Percentiles rank a stretch among this genome's conserved stretches.
Evolutionary conservation across 768 basidiomycete species (phyloP).

Genomic region (Rhizopogon sp.): DNA sequence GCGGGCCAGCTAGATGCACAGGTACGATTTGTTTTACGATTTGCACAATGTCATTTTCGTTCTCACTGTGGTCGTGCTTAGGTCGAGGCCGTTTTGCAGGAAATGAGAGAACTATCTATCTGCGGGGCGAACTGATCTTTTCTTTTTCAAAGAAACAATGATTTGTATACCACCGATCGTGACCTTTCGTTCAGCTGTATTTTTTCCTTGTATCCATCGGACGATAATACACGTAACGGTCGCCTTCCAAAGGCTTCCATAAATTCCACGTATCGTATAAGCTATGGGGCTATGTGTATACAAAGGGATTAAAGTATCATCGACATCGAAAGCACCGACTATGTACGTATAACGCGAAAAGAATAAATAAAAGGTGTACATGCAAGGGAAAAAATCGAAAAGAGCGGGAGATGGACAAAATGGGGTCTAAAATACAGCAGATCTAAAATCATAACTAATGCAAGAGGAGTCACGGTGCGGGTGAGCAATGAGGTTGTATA

Average conservation of each 20-base stretch:
- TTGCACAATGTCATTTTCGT: no score
- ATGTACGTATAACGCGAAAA: neutral
- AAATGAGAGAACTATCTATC: conserved; percentile 95
- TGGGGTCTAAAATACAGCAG: neutral
- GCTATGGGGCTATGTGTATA: no score
- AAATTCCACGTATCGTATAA: no score
- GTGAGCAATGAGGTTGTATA: neutral
- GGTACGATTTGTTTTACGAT: conserved; percentile 32
- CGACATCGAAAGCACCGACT: no score
- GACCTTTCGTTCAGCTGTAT: neutral
- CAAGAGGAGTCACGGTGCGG: neutral
- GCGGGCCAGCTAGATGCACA: conserved; percentile 94
- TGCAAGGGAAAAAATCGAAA: neutral
- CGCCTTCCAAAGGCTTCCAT: no score
- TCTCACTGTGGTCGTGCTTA: conserved; percentile 17
- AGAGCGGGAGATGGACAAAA: neutral
- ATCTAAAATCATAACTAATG: neutral
- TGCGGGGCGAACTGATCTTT: conserved; percentile 56
- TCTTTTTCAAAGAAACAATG: neutral
- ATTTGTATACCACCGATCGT: neutral
- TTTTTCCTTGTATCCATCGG: neutral
- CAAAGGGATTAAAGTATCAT: no score
- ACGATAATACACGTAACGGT: neutral
- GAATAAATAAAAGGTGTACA: neutral
- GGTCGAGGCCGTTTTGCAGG: conserved; percentile 96